phyloP scores from a whole-genome alignment of 345 rosid species.

The Arabidopsis thaliana region TAIR10.1 NC_003074.8:16390001-16390500 shows the following conservation, averaged over 20 bases:
- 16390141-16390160: neutral
- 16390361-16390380: conserved; percentile 40
- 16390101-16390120: conserved; percentile 44
- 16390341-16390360: conserved; percentile 55
- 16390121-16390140: conserved; percentile 38
- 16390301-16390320: conserved; percentile 46
- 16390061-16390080: conserved; percentile 52
- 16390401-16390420: conserved; percentile 55
- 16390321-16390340: conserved; percentile 54
- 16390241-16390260: conserved; percentile 31
- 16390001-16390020: conserved; percentile 42
- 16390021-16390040: conserved; percentile 44
- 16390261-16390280: conserved; percentile 39
- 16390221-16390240: conserved; percentile 35
- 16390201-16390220: neutral
- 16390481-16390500: conserved; percentile 43
- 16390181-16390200: neutral
- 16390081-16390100: conserved; percentile 52
- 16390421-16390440: conserved; percentile 41
- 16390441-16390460: conserved; percentile 41
- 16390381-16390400: conserved; percentile 54
- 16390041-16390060: conserved; percentile 54
- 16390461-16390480: conserved; percentile 36
- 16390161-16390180: neutral
- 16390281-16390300: conserved; percentile 42